phyloP scores from a whole-genome alignment of 306 rosid species.

The Cicer cuneatum region DNA sequence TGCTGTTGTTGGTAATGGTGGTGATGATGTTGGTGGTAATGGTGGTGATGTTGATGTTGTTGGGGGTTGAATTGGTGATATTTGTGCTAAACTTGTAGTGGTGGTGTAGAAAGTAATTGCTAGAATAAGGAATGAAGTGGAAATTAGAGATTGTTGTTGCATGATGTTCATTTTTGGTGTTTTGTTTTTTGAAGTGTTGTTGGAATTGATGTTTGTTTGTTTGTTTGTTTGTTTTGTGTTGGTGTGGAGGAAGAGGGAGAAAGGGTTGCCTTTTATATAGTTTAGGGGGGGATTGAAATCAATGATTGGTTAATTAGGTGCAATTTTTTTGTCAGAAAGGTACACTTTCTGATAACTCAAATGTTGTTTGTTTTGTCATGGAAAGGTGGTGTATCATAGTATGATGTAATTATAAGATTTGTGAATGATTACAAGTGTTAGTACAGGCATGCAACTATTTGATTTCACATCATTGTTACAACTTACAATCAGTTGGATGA shows the following conservation, averaged over 20 bases:
- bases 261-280: slow-evolving; percentile 45
- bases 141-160: slow-evolving; percentile 44
- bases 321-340: slow-evolving; percentile 39
- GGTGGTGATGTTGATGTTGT: slow-evolving; percentile 34
- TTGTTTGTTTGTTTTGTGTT: not conserved
- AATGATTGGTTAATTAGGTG: slow-evolving; percentile 38
- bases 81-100: slow-evolving; percentile 48
- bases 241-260: slow-evolving; percentile 42
- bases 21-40: slow-evolving; percentile 36
- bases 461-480: slow-evolving; percentile 31
- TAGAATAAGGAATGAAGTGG: slow-evolving; percentile 45
- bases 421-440: slow-evolving; percentile 3
- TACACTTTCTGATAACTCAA: not conserved
- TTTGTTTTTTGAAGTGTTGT: not conserved
- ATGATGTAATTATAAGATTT: slow-evolving; percentile 21
- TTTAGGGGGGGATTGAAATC: not conserved
- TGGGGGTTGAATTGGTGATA: slow-evolving; percentile 56
- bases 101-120: slow-evolving; percentile 39
- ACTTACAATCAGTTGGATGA: slow-evolving; percentile 42
- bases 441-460: slow-evolving; percentile 36
- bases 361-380: slow-evolving; percentile 4
- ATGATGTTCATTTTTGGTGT: slow-evolving; percentile 33
- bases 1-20: slow-evolving; percentile 17
- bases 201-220: not conserved
- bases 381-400: slow-evolving; percentile 47